These are phyloP conservation scores for Leptographium wingfieldii DNA, from an alignment of 2,329 filamentous ascomycete species.

Conservation along the genomic window DNA sequence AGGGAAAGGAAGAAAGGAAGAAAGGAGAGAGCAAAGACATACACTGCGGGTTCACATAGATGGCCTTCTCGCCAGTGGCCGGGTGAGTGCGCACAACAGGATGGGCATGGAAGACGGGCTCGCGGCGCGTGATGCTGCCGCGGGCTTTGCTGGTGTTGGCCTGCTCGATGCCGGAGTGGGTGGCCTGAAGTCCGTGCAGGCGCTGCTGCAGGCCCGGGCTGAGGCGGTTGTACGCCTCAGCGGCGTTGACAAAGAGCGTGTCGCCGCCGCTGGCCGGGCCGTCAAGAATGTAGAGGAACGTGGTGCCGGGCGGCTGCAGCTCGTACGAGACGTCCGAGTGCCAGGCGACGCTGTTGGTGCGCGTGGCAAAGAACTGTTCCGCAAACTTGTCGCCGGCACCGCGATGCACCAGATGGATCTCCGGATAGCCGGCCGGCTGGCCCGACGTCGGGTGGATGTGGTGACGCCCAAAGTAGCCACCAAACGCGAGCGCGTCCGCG, in stretches of 20 bases:
- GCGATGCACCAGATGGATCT: conserved; percentile 62
- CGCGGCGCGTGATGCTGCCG: conserved; percentile 60
- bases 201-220: conserved; percentile 68
- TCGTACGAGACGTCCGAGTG: conserved; percentile 86
- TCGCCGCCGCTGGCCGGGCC: conserved; percentile 70
- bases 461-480: conserved; percentile 46
- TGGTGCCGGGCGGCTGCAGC: conserved; percentile 76
- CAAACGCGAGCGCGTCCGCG: conserved; percentile 49
- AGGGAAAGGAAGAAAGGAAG: neutral
- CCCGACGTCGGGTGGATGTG: conserved; percentile 65
- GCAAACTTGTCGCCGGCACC: conserved; percentile 50
- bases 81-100: conserved; percentile 74
- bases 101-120: conserved; percentile 62
- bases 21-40: conserved; percentile 20
- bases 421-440: conserved; percentile 53
- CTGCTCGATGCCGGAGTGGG: conserved; percentile 76
- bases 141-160: conserved; percentile 53
- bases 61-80: conserved; percentile 68
- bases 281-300: conserved; percentile 81
- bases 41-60: conserved; percentile 78
- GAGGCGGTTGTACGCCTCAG: conserved; percentile 67
- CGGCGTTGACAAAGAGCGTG: conserved; percentile 70
- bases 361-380: conserved; percentile 46
- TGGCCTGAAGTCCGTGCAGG: conserved; percentile 66
- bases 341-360: conserved; percentile 76